Conservation (phyloP, 2,329 filamentous ascomycete species). For the Sporothrix sp. region DNA sequence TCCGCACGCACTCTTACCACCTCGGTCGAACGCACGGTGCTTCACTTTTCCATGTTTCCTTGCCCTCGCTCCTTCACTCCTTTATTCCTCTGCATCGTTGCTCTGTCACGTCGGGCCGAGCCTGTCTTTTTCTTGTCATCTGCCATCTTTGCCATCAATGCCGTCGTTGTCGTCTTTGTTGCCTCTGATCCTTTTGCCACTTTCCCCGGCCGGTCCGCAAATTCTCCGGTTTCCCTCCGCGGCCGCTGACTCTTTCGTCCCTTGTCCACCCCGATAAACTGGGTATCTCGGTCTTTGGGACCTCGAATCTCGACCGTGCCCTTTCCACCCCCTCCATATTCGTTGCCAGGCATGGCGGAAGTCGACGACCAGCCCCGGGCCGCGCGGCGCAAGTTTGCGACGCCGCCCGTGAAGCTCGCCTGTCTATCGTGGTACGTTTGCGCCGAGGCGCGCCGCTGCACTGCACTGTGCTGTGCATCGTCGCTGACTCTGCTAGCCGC, state of each 20-base stretch:
- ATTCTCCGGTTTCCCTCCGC: not conserved
- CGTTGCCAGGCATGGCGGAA: conserved; percentile 10
- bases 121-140: not conserved
- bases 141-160: too few species aligned
- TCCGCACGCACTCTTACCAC: too few species aligned
- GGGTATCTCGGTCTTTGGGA: not conserved
- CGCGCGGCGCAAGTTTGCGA: conserved; percentile 30
- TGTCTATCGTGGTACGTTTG: conserved; percentile 38
- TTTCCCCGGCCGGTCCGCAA: not conserved
- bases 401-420: conserved; percentile 40
- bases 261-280: not conserved
- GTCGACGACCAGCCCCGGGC: conserved; percentile 9
- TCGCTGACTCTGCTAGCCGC: conserved; percentile 21
- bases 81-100: not conserved
- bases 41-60: not conserved
- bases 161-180: too few species aligned
- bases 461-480: not conserved
- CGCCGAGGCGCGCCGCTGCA: not conserved
- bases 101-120: not conserved
- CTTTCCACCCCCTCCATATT: not conserved
- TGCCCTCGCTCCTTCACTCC: not conserved
- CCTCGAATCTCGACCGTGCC: not conserved
- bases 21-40: too few species aligned
- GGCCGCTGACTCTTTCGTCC: not conserved
- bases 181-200: not conserved